Percentiles rank a stretch among this genome's conserved stretches.
These are phyloP conservation scores for Lagerstroemia speciosa DNA, from an alignment of 345 rosid genomes.

Conservation along the genomic window DNA sequence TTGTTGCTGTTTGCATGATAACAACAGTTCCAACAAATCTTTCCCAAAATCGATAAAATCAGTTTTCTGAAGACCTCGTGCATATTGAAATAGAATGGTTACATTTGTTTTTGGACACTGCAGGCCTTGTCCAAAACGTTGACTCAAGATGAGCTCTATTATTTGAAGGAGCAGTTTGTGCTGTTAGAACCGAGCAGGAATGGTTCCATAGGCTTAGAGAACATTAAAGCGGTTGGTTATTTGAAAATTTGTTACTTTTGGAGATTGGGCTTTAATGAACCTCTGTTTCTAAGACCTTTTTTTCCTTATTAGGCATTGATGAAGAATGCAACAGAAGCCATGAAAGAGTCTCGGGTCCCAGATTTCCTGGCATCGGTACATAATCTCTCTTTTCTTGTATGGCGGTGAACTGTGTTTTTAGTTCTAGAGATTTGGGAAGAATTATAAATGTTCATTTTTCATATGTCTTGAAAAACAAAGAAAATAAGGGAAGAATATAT, in stretches of 20 bases:
- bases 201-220: constrained; percentile 70
- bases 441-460: background rate
- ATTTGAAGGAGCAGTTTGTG: constrained; percentile 81
- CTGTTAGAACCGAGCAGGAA: constrained; percentile 73
- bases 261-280: background rate
- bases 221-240: constrained; percentile 47
- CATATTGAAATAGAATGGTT: background rate
- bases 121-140: constrained; percentile 91
- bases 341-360: constrained; percentile 83
- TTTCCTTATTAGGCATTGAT: constrained; percentile 56
- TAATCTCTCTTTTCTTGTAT: background rate
- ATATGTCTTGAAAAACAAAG: background rate
- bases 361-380: constrained; percentile 81
- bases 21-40: background rate
- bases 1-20: background rate
- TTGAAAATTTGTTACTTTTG: background rate
- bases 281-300: background rate
- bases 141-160: constrained; percentile 68
- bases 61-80: background rate
- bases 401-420: background rate
- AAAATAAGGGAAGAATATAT: background rate
- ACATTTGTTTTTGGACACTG: constrained; percentile 11
- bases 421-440: background rate
- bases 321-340: constrained; percentile 84
- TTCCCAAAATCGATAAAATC: background rate